Base-by-base conservation (phyloP, 2,329 filamentous ascomycete species). In the Fusarium fujikuroi region DNA sequence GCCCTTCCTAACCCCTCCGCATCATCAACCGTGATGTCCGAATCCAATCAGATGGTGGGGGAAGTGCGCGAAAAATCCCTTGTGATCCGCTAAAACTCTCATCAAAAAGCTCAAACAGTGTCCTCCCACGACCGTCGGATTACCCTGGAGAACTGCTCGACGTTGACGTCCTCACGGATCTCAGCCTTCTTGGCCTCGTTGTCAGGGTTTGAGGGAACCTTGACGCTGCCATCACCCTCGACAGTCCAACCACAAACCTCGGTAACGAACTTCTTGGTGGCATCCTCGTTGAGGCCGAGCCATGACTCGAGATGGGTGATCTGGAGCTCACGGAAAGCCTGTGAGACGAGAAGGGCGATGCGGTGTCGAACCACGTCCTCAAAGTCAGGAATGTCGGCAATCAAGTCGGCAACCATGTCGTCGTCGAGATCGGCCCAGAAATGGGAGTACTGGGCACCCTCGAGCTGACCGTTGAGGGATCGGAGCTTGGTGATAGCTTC, bases 361-460 rank as follows among this genome's bases (percentile, higher is more conserved):
- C 94, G 91, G 75, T 97, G 89, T 75, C 96, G 92, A 85, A 99
- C 92, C 68, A 95, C 87, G 81, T 98, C 95, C 87, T 99, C 96
- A 81, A 99, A 99, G 43, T 95, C 96, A 50, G 91, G 89, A 59
- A 98, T 95, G 79, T 99, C 97, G 78, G 95, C 96, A 68, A 95
- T 94, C 76, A 99, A 87, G 81, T 99, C 96, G 69, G 95, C 95
- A 85, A 97, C 98, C 64, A 98, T 89, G 83, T 99, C 96, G 81
- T 99, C 95, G 86, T 98, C 94, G 66, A 98, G 88, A 14, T 94
- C 95, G 50, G 91, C 89, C 96, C 96, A 99, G 91, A 99, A 99
- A 76, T 90, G 89, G 66, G 92, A 88, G 87, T 98, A 99, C 84
- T 97, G 92, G 63, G 95, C 94, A 77, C 92, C 92, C 83, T 95